Percentiles rank a stretch among this genome's conserved stretches.
Evolutionary conservation across 1,284 basidiomycete species (phyloP).

Genomic region (Apiotrichum gracile): DNA sequence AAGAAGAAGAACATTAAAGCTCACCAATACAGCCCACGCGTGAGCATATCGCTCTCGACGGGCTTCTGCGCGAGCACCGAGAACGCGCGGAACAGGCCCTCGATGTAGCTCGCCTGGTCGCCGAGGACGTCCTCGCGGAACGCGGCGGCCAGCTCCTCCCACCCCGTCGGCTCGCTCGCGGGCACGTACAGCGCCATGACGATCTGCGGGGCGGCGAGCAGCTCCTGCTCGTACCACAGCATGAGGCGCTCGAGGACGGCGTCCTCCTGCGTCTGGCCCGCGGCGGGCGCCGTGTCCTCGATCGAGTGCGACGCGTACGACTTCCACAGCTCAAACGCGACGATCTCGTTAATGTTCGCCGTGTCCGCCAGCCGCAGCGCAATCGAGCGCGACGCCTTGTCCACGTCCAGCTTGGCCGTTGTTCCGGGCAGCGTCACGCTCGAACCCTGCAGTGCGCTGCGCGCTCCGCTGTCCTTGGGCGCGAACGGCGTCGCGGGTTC

Average conservation of each 20-base stretch:
- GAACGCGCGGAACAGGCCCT: conserved; percentile 35
- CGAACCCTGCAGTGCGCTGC: conserved; percentile 12
- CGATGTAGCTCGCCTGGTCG: conserved; percentile 31
- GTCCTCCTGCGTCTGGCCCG: conserved; percentile 20
- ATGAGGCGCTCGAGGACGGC: conserved; percentile 24
- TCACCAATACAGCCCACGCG: conserved; percentile 31
- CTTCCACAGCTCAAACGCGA: conserved; percentile 24
- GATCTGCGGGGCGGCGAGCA: conserved; percentile 30
- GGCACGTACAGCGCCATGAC: conserved; percentile 22
- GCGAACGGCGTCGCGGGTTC: conserved; percentile 30
- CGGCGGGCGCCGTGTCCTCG: conserved; percentile 14
- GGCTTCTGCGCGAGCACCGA: conserved; percentile 28
- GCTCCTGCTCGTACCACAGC: conserved; percentile 35
- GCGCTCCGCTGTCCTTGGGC: conserved; percentile 11
- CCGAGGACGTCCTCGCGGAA: conserved; percentile 21
- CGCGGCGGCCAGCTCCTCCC: conserved; percentile 21
- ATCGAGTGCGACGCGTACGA: conserved; percentile 30
- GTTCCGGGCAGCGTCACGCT: conserved; percentile 17
- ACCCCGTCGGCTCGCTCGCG: conserved; percentile 1
- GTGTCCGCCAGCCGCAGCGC: conserved; percentile 22
- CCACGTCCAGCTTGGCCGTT: conserved; percentile 16
- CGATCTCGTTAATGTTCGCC: conserved; percentile 23
- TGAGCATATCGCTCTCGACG: conserved; percentile 15
- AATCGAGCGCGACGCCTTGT: conserved; percentile 18
- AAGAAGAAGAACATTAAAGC: neutral